Evolutionary conservation across 164 flowering plant genomes (phyloP).

Genomic region (Stephania japonica): DNA sequence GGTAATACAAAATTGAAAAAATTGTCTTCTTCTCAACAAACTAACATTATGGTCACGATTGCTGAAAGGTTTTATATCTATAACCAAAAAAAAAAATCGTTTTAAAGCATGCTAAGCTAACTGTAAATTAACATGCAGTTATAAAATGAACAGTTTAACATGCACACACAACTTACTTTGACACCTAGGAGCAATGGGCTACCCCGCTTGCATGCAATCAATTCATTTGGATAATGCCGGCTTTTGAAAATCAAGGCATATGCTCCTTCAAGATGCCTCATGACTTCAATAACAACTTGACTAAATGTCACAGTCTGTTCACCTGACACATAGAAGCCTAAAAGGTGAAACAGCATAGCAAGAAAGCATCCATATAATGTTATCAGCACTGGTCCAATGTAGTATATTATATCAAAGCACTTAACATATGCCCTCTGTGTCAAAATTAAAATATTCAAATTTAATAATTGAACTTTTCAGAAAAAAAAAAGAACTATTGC

Average conservation of each 20-base stretch:
- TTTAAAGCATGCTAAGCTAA: too few relatives aligned
- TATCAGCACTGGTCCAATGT: not conserved
- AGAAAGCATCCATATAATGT: not conserved
- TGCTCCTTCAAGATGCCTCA: constrained; percentile 99
- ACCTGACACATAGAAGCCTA: constrained; percentile 44
- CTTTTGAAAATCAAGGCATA: constrained; percentile 97
- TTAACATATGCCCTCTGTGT: not conserved
- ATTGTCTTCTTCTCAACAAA: too few relatives aligned
- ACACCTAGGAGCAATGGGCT: constrained; percentile 95
- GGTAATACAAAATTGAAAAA: too few relatives aligned
- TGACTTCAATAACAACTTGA: constrained; percentile 92
- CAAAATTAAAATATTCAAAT: not conserved
- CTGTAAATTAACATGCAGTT: too few relatives aligned
- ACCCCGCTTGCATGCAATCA: constrained; percentile 98
- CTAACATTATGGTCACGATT: too few relatives aligned
- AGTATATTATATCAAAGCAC: not conserved
- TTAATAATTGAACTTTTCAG: too few relatives aligned
- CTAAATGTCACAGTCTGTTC: constrained; percentile 69
- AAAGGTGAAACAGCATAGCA: constrained; percentile 6
- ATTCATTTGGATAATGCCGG: constrained; percentile 88
- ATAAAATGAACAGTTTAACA: not conserved
- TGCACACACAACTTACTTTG: constrained; percentile 56
- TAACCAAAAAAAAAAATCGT: too few relatives aligned
- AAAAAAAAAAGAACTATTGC: too few relatives aligned
- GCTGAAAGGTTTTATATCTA: too few relatives aligned